Base-by-base conservation (phyloP, 805 yeast species). In the Candida silvatica region DNA sequence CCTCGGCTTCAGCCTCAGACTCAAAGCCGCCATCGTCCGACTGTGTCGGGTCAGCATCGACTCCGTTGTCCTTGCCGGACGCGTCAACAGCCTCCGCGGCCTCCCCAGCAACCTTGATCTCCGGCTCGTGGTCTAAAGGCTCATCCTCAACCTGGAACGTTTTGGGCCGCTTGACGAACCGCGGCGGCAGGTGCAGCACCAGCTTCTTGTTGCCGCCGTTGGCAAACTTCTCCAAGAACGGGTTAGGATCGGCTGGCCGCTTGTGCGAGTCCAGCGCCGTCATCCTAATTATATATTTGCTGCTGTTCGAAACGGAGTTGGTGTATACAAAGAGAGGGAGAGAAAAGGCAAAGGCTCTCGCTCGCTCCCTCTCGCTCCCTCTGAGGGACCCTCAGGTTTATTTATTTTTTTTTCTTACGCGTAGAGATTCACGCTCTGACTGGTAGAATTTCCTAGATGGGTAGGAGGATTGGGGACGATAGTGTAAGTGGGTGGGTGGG, bases 51-150 rank as follows among this genome's bases (percentile, higher is more conserved):
- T 35, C 37, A n/a, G 14, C 32, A 3, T 25, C 37, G 2, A 34
- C 39, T 12, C 35, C 37, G 12, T 27, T 16, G 12, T 20, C 41
- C 22, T 36, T 32, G 31, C 35, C 38, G 18, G 27, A 22, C 40
- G 19, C 36, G 8, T 6, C 24, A 17, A n/a, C 16, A 6, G 7
- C 8, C 31, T 16, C 20, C 17, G 20, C 7, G 18, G 6, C 29
- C 7, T n/a, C 14, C 8, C 8, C 7, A 7, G 14, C 29, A 27
- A n/a, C 14, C n/a, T n/a, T 14, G 8, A 9, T 30, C 32, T 17
- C 32, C 14, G 12, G 7, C 5, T 6, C 5, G 6, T 17, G 14
- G 6, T 18, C 9, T 20, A 20, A 6, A 17, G 16, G 14, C 8
- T 6, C 15, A 8, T 9, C 11, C 20, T 20, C 26, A 6, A 19